Evolutionary conservation across 805 yeast species (phyloP).

Genomic region (Nakazawaea ambrosiae): DNA sequence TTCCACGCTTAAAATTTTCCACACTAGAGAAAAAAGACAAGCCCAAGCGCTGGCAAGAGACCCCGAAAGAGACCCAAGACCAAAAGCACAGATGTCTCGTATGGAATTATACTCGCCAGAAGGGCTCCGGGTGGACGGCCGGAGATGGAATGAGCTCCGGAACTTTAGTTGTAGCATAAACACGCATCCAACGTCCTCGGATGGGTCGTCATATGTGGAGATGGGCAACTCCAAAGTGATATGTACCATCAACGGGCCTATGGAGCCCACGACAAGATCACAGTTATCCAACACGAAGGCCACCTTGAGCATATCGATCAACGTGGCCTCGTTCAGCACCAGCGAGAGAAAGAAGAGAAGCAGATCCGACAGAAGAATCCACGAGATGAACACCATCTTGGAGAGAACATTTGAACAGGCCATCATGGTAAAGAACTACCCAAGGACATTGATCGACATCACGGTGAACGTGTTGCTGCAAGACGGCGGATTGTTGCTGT

Average conservation of each 20-base stretch:
- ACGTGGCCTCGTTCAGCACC: slow-evolving; percentile 76
- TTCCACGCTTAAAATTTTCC: not conserved
- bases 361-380: slow-evolving; percentile 62
- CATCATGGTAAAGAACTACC: slow-evolving; percentile 65
- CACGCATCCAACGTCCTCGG: slow-evolving; percentile 82
- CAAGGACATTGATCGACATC: slow-evolving; percentile 76
- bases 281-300: slow-evolving; percentile 46
- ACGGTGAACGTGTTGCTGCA: slow-evolving; percentile 73
- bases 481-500: slow-evolving; percentile 83
- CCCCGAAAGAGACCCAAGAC: too few species aligned
- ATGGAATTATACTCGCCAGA: slow-evolving; percentile 91
- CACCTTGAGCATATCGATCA: slow-evolving; percentile 53
- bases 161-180: slow-evolving; percentile 73
- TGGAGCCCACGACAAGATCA: slow-evolving; percentile 62
- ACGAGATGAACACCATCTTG: slow-evolving; percentile 60
- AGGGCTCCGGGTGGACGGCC: slow-evolving; percentile 88
- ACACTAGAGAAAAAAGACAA: too few species aligned
- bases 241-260: slow-evolving; percentile 84
- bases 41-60: too few species aligned
- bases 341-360: slow-evolving; percentile 64
- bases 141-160: slow-evolving; percentile 91
- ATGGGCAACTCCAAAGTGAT: slow-evolving; percentile 88
- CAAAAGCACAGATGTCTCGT: slow-evolving; percentile 25
- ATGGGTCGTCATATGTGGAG: slow-evolving; percentile 88
- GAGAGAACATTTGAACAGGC: slow-evolving; percentile 71